Base-by-base conservation (phyloP, 441 rosid genomes). In the Adansonia rubrostipa region DNA sequence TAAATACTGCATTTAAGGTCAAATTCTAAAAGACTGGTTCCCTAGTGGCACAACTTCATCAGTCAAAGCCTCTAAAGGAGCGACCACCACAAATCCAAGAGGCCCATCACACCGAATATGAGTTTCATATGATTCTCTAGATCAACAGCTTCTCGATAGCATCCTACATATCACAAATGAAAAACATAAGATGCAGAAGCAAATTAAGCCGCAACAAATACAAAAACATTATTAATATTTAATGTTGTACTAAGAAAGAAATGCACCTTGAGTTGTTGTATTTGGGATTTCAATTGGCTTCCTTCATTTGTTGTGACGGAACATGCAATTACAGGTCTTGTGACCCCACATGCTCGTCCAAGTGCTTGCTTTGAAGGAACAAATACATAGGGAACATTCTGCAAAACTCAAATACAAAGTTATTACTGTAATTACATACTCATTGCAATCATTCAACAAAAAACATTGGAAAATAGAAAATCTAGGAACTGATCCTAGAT, bases 381-480 rank as follows among this genome's bases (percentile, higher is more conserved):
- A 88, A 95, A 95, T 13, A 95, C 98, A 67, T 95, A 95, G 0
- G 98, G 99, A 54, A 54, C 99, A 74, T 95, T 95, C 99, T 95
- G 79, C 62, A 58, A 20, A 7, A 58, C 13, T 75, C 56, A 74
- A 40, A 73, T 4, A 36, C 15, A 53, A 9, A 3, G 2, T 17
- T 9, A 73, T 28, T 6, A 53, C 5, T 15, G 22, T 54, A 50
- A 95, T 61, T 11, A 3, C 3, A 48, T 6, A 9, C 1, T 17
- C 61, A 17, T 4, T 36, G 33, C 3, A 72, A 56, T 19, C 14
- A n/a, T 28, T 51, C 36, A 56, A 33, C 47, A 73, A 54, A n/a
- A 8, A 2, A 8, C 13, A n/a, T 0, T 1, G 15, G 15, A 40
- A 19, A 57, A 56, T 7, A 0, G 3, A 73, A 40, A 15, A 10